These are phyloP conservation scores for Apophysomyces variabilis DNA, from an alignment of 371 early-diverging fungal species.

Conservation along the genomic window DNA sequence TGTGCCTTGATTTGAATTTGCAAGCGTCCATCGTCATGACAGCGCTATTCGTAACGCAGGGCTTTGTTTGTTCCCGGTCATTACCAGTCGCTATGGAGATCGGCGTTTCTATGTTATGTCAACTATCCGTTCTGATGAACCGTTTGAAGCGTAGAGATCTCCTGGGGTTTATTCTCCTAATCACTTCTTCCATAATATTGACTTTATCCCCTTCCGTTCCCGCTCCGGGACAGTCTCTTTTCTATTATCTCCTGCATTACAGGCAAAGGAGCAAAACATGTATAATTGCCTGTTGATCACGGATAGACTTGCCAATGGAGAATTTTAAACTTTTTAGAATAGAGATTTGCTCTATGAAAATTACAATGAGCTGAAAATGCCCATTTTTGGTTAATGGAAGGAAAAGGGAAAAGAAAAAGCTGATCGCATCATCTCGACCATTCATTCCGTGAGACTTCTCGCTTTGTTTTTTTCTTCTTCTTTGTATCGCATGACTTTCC, in stretches of 20 bases:
- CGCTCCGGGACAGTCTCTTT: constrained; percentile 1
- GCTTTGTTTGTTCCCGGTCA: too few relatives aligned
- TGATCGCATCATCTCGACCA: not conserved
- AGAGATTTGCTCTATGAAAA: not conserved
- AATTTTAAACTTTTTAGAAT: not conserved
- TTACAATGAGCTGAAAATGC: not conserved
- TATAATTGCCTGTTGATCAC: not conserved
- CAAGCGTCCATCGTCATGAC: too few relatives aligned
- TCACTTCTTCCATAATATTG: not conserved
- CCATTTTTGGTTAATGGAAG: not conserved
- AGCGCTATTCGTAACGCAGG: too few relatives aligned
- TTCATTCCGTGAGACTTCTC: too few relatives aligned
- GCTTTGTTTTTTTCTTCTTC: not conserved
- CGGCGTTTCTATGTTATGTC: too few relatives aligned
- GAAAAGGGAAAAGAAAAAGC: not conserved
- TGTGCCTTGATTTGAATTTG: too few relatives aligned
- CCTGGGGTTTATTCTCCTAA: constrained; percentile 1
- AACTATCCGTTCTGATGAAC: too few relatives aligned
- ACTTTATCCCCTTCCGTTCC: constrained; percentile 7
- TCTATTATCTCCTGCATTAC: not conserved
- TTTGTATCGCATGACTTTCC: too few relatives aligned
- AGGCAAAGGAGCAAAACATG: constrained; percentile 4
- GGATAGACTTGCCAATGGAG: not conserved
- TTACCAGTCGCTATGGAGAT: too few relatives aligned
- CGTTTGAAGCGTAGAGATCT: not conserved